Evolutionary conservation across 441 rosid species (phyloP).

Genomic region (Eruca vesicaria): DNA sequence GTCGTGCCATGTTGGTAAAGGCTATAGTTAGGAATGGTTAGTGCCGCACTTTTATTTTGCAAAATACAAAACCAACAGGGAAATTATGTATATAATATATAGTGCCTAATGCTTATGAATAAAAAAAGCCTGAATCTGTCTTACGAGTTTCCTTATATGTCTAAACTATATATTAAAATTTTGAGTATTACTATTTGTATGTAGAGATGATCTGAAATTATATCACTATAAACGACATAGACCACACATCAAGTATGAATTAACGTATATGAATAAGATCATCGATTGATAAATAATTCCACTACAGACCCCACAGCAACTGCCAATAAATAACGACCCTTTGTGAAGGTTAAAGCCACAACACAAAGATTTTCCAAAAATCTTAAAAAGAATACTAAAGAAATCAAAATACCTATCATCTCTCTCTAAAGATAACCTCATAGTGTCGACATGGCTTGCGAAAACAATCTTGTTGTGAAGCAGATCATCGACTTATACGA

Average conservation of each 20-base stretch:
- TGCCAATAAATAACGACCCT: constrained; percentile 35
- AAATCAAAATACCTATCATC: constrained; percentile 13
- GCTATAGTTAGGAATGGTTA: not conserved
- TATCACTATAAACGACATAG: not conserved
- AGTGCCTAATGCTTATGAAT: not conserved
- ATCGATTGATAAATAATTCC: not conserved
- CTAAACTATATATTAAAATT: not conserved
- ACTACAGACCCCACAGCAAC: constrained; percentile 7
- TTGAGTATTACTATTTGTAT: not conserved
- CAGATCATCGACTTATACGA: constrained; percentile 41
- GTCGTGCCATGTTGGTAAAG: constrained; percentile 26
- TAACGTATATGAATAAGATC: not conserved
- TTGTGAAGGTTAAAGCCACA: constrained; percentile 33
- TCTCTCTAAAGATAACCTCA: constrained; percentile 27
- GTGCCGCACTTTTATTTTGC: not conserved
- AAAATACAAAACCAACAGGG: not conserved
- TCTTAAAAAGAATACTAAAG: constrained; percentile 5
- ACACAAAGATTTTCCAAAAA: constrained; percentile 14
- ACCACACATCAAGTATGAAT: constrained; percentile 2
- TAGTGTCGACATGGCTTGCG: constrained; percentile 51
- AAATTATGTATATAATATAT: not conserved
- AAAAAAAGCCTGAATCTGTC: not conserved
- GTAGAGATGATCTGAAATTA: not conserved
- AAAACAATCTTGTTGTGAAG: constrained; percentile 39
- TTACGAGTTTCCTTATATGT: constrained; percentile 8